A percentile compares a stretch with the other conserved stretches of the same genome.
phyloP scores from a whole-genome alignment of 306 rosid species.

The Glycine latifolia region DNA sequence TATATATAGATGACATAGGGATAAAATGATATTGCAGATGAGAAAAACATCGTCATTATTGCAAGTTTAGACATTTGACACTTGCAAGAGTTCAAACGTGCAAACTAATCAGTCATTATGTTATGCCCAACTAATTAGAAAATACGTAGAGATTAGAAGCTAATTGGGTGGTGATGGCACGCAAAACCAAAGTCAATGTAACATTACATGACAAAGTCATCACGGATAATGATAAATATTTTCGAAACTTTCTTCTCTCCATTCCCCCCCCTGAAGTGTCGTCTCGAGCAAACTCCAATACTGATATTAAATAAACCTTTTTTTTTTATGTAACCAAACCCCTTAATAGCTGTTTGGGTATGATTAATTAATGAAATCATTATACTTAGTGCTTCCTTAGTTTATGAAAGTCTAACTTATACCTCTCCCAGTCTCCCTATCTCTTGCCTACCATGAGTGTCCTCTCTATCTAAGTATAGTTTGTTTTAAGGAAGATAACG shows the following conservation, averaged over 20 bases:
- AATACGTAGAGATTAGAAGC: neutral
- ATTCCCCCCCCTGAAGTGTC: no score
- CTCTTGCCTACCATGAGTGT: neutral
- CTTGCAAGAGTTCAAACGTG: slow-evolving; percentile 37
- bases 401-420: slow-evolving; percentile 10
- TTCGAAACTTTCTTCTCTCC: neutral
- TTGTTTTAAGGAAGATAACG: neutral
- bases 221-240: neutral
- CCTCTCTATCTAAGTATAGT: neutral
- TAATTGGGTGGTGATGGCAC: slow-evolving; percentile 37
- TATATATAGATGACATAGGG: no score
- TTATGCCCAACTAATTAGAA: slow-evolving; percentile 9
- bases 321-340: no score
- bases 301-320: neutral
- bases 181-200: slow-evolving; percentile 37
- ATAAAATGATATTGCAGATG: neutral
- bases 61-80: slow-evolving; percentile 21
- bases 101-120: slow-evolving; percentile 34
- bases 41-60: slow-evolving; percentile 10
- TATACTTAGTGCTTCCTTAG: slow-evolving; percentile 32
- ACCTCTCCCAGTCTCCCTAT: no score
- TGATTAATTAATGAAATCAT: slow-evolving; percentile 23
- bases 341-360: neutral
- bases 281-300: slow-evolving; percentile 13
- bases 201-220: slow-evolving; percentile 6